Base-by-base conservation (phyloP, 345 rosid genomes). In the Melastoma malabathricum region DNA sequence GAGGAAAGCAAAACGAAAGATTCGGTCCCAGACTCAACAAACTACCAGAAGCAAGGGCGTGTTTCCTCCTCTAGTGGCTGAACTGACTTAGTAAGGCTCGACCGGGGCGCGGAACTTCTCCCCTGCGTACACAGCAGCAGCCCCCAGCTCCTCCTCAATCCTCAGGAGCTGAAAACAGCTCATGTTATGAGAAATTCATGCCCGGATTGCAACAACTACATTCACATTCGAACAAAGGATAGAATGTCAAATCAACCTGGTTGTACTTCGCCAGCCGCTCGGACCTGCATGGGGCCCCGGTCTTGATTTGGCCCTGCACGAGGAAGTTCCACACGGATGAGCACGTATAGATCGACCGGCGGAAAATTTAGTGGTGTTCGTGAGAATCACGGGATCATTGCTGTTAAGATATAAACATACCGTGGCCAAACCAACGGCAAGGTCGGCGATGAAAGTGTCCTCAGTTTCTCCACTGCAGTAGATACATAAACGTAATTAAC, bases 281-380 rank as follows among this genome's bases (percentile, higher is more conserved):
- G 0, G 98, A 92, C 68, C 98, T 79, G 84, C 97, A 84, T 18
- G 98, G 97, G 41, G 97, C 97, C 55, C 98, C 98, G 0, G 98
- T 92, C 71, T 92, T 92, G 52, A 92, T 92, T 63, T 92, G 98
- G 43, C 95, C 95, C 96, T 92, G 75, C n/a, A 56, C 44, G 13
- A 22, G 15, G 13, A 18, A 46, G 23, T 31, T 23, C 1, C 9
- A 48, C 2, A 44, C 12, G 13, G 31, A 49, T 34, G 41, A 34
- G 41, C 10, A 34, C 12, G 25, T 22, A 34, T 9, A 1, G 10
- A 34, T 34, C 2, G 41, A 34, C 12, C 12, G 41, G 41, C 41
- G 9, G 41, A 34, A 34, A 34, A 34, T 34, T 34, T 34, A 34
- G 41, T 34, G 41, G 12, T 2, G 4, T 43, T 48, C 46, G 53